phyloP scores from a whole-genome alignment of 2,329 filamentous ascomycete genomes.

The Sclerotinia borealis region DNA sequence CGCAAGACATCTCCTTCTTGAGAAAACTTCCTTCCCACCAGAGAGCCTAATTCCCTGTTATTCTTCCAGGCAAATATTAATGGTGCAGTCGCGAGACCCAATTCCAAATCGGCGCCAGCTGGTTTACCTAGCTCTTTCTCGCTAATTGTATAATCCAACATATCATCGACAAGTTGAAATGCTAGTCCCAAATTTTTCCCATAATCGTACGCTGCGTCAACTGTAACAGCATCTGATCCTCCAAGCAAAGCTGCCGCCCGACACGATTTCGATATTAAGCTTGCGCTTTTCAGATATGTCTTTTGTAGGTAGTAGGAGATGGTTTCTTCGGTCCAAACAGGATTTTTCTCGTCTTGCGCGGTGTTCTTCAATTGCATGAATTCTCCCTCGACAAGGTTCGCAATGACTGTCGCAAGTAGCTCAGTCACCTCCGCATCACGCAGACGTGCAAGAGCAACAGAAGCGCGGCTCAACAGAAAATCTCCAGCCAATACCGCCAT shows the following conservation, averaged over 20 bases:
- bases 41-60: slow-evolving; percentile 72
- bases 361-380: slow-evolving; percentile 99
- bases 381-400: slow-evolving; percentile 95
- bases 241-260: slow-evolving; percentile 84
- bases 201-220: slow-evolving; percentile 87
- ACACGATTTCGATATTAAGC: slow-evolving; percentile 92
- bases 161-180: slow-evolving; percentile 96
- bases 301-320: slow-evolving; percentile 94
- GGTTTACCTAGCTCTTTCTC: slow-evolving; percentile 87
- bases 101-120: slow-evolving; percentile 85
- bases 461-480: slow-evolving; percentile 87
- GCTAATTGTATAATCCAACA: slow-evolving; percentile 91
- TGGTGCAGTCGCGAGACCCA: slow-evolving; percentile 89
- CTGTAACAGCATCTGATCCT: slow-evolving; percentile 66
- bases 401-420: slow-evolving; percentile 90
- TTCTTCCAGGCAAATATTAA: slow-evolving; percentile 94
- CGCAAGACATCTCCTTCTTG: slow-evolving; percentile 75
- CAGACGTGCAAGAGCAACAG: slow-evolving; percentile 83
- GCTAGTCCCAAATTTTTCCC: slow-evolving; percentile 90
- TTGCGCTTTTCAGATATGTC: slow-evolving; percentile 96
- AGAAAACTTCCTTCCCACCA: slow-evolving; percentile 89
- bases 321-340: slow-evolving; percentile 80
- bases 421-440: slow-evolving; percentile 93
- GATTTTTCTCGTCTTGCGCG: slow-evolving; percentile 75
- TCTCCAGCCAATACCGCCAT: slow-evolving; percentile 98